A percentile compares a stretch with the other conserved stretches of the same genome.
Conservation (phyloP, 768 basidiomycete species). For the Russula griseocarnosa region DNA sequence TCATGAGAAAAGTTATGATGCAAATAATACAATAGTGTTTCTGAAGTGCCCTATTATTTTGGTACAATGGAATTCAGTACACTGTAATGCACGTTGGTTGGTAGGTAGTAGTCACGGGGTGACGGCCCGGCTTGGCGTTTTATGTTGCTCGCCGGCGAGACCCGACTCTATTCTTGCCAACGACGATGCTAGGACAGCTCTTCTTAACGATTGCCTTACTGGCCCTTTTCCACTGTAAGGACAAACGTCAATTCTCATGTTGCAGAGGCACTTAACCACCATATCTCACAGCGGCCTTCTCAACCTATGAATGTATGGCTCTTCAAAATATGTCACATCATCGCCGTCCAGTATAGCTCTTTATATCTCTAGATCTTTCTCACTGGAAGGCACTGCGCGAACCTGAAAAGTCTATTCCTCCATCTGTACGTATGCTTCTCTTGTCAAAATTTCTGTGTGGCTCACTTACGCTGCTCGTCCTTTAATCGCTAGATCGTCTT, state of each 20-base stretch:
- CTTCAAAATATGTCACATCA: not conserved
- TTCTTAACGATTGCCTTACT: slow-evolving; percentile 19
- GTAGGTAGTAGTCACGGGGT: too few relatives aligned
- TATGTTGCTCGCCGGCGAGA: too few relatives aligned
- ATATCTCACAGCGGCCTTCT: slow-evolving; percentile 58
- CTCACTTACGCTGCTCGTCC: not conserved
- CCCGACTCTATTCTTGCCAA: not conserved
- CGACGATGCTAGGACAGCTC: slow-evolving; percentile 16
- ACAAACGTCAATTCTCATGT: not conserved
- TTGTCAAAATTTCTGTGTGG: not conserved
- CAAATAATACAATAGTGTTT: too few relatives aligned
- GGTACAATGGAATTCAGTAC: too few relatives aligned
- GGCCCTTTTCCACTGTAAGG: slow-evolving; percentile 25
- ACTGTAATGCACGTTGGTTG: too few relatives aligned
- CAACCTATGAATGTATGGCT: slow-evolving; percentile 71
- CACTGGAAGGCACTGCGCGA: slow-evolving; percentile 70
- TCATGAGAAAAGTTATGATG: too few relatives aligned
- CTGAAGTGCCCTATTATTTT: too few relatives aligned
- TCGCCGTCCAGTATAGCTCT: slow-evolving; percentile 1
- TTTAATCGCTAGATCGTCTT: slow-evolving; percentile 50
- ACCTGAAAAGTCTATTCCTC: slow-evolving; percentile 63
- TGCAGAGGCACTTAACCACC: not conserved
- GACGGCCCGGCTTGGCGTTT: too few relatives aligned
- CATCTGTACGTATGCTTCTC: slow-evolving; percentile 45
- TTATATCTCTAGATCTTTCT: slow-evolving; percentile 54